Evolutionary conservation across 345 rosid species (phyloP).

Genomic region (Citrus reticulata): DNA sequence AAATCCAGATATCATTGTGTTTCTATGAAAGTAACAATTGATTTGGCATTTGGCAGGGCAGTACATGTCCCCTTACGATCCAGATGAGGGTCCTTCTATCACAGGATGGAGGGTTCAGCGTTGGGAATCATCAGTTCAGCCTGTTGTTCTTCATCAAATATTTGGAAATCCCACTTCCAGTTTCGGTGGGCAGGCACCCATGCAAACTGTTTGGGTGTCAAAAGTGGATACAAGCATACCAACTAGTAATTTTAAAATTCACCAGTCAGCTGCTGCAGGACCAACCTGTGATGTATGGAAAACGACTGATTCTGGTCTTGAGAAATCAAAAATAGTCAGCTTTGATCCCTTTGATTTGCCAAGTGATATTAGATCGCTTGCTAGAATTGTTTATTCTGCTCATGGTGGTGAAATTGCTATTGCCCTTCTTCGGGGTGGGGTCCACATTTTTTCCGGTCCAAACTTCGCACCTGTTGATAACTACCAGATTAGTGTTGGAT

Average conservation of each 20-base stretch:
- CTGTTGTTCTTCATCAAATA: slow-evolving; percentile 94
- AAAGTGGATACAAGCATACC: slow-evolving; percentile 97
- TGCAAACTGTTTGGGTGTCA: slow-evolving; percentile 94
- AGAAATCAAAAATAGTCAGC: slow-evolving; percentile 61
- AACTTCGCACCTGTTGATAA: slow-evolving; percentile 81
- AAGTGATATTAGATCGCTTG: slow-evolving; percentile 92
- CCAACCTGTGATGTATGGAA: slow-evolving; percentile 48
- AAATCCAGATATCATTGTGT: neutral
- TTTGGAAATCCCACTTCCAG: slow-evolving; percentile 92
- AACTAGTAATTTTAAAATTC: slow-evolving; percentile 69
- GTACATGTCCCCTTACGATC: slow-evolving; percentile 99
- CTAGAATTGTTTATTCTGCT: slow-evolving; percentile 94
- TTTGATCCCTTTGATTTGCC: slow-evolving; percentile 99
- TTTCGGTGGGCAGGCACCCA: slow-evolving; percentile 95
- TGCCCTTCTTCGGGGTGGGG: slow-evolving; percentile 95
- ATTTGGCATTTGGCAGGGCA: slow-evolving; percentile 56
- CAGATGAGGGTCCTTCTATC: slow-evolving; percentile 99
- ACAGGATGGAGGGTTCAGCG: slow-evolving; percentile 99
- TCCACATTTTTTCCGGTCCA: slow-evolving; percentile 97
- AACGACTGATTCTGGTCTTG: slow-evolving; percentile 47
- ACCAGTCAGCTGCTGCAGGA: slow-evolving; percentile 52
- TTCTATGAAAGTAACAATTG: slow-evolving; percentile 3
- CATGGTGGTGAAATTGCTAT: slow-evolving; percentile 98
- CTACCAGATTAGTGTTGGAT: slow-evolving; percentile 94
- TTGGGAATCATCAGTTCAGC: slow-evolving; percentile 98